phyloP scores from a whole-genome alignment of 2,329 filamentous ascomycete species.

The Scopulariopsis brevicaulis region DNA sequence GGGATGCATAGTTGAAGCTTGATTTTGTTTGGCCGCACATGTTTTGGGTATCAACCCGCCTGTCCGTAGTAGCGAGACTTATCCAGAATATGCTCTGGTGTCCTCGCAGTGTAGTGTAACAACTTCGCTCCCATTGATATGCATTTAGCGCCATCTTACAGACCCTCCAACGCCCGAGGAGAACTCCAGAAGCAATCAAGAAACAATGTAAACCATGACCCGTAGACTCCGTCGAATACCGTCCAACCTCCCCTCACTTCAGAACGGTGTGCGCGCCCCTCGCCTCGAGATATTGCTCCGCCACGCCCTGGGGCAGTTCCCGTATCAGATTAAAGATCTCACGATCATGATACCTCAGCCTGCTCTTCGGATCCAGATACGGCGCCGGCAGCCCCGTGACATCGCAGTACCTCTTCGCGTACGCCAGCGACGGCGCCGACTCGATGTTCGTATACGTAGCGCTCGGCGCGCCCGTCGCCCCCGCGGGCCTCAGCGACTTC shows the following conservation, averaged over 20 bases:
- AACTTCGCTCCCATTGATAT: background rate
- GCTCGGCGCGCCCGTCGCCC: conserved; percentile 39
- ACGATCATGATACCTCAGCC: conserved; percentile 82
- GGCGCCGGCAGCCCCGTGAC: conserved; percentile 85
- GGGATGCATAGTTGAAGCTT: conserved; percentile 84
- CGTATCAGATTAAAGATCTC: conserved; percentile 84
- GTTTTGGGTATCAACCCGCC: background rate
- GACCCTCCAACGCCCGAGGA: background rate
- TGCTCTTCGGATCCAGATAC: conserved; percentile 91
- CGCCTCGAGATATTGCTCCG: conserved; percentile 81
- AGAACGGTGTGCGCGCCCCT: conserved; percentile 87
- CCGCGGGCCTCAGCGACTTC: conserved; percentile 46
- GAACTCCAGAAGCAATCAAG: background rate
- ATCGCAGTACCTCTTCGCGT: conserved; percentile 87
- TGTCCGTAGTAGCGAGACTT: conserved; percentile 3
- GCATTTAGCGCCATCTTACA: background rate
- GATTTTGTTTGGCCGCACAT: conserved; percentile 60
- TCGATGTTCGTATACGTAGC: conserved; percentile 96
- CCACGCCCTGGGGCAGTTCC: conserved; percentile 66
- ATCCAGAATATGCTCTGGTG: background rate
- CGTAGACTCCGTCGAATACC: background rate
- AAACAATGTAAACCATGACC: background rate
- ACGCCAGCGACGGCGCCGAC: conserved; percentile 76
- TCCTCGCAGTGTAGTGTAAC: background rate
- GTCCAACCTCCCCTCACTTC: conserved; percentile 45